Base-by-base conservation (phyloP, 2,329 filamentous ascomycete species). In the Fusarium decemcellulare region DNA sequence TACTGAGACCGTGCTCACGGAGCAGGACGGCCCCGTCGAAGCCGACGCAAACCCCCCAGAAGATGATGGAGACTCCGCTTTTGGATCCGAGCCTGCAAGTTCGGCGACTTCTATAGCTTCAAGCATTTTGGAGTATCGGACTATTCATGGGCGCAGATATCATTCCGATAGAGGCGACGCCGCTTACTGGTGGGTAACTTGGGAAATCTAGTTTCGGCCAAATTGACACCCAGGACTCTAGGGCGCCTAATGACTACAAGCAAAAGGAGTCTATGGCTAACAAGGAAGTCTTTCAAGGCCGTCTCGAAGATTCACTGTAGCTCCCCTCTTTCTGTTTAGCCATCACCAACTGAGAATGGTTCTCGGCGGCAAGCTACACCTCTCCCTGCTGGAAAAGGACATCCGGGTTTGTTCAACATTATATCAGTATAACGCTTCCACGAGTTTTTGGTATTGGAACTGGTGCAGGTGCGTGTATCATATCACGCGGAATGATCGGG, bases 181-280 rank as follows among this genome's bases (percentile, higher is more conserved):
- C 2, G 16, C 47, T 5, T 36, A 50, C 47, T 50, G 46, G 46
- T 48, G n/a, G n/a, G n/a, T n/a, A n/a, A n/a, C n/a, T n/a, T 32
- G 14, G 46, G 0, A 18, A 10, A 11, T 34, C 4, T 6, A 2
- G 11, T 18, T 11, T 16, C 18, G n/a, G 6, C 9, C 5, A 8
- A 18, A 42, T 27, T n/a, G 16, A 29, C 8, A 48, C 7, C 8
- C 4, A 12, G 29, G 3, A 34, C 29, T 32, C 2, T 14, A 61
- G 50, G 58, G 51, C 53, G 12, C 43, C 58, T 6, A 61, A 55
- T 2, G 58, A 61, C 5, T 50, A 61, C 32, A 34, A 61, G 30
- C 44, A 53, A 16, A 61, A 55, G 11, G 58, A 55, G 42, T 43
- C 42, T 7, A 43, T 61, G 42, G 51, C 56, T 23, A 61, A 55